phyloP scores from a whole-genome alignment of 2,329 filamentous ascomycete species.

The Cryphonectria parasitica region DNA sequence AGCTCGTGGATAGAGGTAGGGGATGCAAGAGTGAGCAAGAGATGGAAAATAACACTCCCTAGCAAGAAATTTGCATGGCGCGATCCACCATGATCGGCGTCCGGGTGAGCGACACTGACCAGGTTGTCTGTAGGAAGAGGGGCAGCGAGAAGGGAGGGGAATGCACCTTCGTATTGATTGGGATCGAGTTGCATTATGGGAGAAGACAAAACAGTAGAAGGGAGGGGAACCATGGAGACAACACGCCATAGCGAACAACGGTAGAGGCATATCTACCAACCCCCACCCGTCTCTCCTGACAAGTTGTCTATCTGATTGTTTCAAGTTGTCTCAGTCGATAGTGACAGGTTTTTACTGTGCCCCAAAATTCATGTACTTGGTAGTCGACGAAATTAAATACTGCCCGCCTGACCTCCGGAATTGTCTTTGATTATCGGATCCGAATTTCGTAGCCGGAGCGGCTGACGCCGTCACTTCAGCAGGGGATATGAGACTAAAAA shows the following conservation, averaged over 20 bases:
- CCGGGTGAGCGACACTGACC: not conserved
- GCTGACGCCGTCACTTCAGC: not conserved
- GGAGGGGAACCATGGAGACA: not conserved
- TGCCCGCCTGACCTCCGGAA: not conserved
- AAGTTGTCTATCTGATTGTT: no score
- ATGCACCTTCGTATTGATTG: not conserved
- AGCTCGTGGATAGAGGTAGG: not conserved
- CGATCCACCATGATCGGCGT: not conserved
- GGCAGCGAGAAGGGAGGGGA: not conserved
- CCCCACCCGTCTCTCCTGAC: no score
- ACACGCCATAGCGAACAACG: not conserved
- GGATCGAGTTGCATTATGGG: not conserved
- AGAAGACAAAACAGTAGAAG: no score
- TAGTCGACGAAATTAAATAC: not conserved
- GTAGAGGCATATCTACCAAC: not conserved
- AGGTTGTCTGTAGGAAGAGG: not conserved
- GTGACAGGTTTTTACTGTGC: not conserved
- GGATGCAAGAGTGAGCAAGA: not conserved
- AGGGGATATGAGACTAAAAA: not conserved
- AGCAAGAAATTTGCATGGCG: not conserved
- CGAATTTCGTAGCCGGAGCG: not conserved
- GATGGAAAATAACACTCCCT: not conserved
- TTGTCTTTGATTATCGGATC: slow-evolving; percentile 1
- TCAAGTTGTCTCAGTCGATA: not conserved
- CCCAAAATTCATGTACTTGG: not conserved